phyloP scores from a whole-genome alignment of 2,329 filamentous ascomycete species.

The Claviceps purpurea region DNA sequence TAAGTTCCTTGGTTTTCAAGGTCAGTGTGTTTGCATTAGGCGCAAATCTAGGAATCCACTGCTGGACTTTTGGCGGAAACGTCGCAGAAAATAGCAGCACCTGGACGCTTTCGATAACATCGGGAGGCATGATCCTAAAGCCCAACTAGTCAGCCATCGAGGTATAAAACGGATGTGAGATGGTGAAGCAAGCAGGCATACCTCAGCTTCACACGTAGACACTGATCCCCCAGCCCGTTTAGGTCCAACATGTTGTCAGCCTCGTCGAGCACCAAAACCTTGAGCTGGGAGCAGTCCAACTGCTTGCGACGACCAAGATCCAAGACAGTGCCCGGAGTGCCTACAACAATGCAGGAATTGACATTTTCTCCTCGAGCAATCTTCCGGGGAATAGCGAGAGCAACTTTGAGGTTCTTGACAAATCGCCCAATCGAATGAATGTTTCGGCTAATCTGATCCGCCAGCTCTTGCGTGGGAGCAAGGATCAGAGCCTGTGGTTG shows the following conservation, averaged over 20 bases:
- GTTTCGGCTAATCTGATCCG: constrained; percentile 84
- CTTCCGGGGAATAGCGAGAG: constrained; percentile 71
- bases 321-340: constrained; percentile 85
- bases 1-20: constrained; percentile 79
- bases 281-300: constrained; percentile 59
- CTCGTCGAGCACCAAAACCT: constrained; percentile 84
- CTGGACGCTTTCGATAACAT: constrained; percentile 49
- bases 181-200: constrained; percentile 22
- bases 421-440: constrained; percentile 75
- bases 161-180: background rate
- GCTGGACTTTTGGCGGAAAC: constrained; percentile 72
- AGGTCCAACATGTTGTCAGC: constrained; percentile 98
- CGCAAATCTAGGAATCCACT: constrained; percentile 73
- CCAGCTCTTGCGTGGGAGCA: constrained; percentile 86
- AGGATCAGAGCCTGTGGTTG: constrained; percentile 78
- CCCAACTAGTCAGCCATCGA: constrained; percentile 12
- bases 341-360: constrained; percentile 70
- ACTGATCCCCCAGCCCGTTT: constrained; percentile 91
- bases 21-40: constrained; percentile 78
- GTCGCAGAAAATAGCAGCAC: constrained; percentile 93
- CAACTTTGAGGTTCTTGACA: constrained; percentile 59
- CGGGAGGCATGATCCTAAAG: constrained; percentile 44
- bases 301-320: constrained; percentile 70
- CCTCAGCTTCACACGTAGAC: constrained; percentile 67
- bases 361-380: constrained; percentile 56